Evolutionary conservation across 441 rosid species (phyloP).

Genomic region (Oxalis stricta): DNA sequence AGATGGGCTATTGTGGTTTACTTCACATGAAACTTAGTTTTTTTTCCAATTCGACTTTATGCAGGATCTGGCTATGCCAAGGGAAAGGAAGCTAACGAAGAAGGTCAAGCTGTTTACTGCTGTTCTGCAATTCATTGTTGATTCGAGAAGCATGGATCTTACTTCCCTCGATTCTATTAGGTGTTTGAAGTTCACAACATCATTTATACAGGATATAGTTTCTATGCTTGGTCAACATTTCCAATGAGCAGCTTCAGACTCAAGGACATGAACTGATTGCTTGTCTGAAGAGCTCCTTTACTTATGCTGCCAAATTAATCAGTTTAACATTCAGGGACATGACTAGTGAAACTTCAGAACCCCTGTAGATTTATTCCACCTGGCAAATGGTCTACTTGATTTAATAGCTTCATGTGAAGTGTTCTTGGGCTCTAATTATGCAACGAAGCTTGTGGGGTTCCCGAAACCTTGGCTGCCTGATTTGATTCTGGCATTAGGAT

Average conservation of each 20-base stretch:
- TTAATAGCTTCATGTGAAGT: conserved; percentile 38
- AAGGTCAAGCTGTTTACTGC: conserved; percentile 48
- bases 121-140: conserved; percentile 62
- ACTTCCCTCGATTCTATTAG: conserved; percentile 25
- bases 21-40: conserved; percentile 2
- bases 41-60: conserved; percentile 3
- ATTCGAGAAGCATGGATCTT: conserved; percentile 42
- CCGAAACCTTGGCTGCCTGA: conserved; percentile 84
- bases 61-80: conserved; percentile 26
- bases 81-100: conserved; percentile 21
- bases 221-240: conserved; percentile 26
- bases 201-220: conserved; percentile 32
- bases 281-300: conserved; percentile 62
- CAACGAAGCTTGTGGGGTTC: conserved; percentile 36
- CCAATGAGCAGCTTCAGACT: conserved; percentile 20
- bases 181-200: conserved; percentile 43
- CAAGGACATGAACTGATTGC: conserved; percentile 31
- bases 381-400: conserved; percentile 49
- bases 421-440: conserved; percentile 34
- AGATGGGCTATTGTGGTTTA: too few relatives aligned
- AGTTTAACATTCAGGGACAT: conserved; percentile 35
- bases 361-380: conserved; percentile 40
- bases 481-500: conserved; percentile 68
- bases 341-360: conserved; percentile 29
- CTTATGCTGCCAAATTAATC: conserved; percentile 63